Base-by-base conservation (phyloP, 306 rosid genomes). In the Glycine tomentella region DNA sequence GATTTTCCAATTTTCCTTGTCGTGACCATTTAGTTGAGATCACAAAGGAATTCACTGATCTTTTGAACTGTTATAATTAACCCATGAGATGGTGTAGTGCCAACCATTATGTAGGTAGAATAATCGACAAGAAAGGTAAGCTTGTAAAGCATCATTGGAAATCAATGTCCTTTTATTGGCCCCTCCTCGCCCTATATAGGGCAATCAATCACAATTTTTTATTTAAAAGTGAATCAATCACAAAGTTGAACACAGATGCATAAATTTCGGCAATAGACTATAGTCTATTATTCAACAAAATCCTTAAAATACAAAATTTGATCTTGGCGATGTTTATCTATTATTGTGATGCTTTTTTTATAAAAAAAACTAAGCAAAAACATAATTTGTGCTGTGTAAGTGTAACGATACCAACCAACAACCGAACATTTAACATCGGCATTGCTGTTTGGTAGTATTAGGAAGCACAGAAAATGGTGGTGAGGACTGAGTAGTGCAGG, bases 81-180 rank as follows among this genome's bases (percentile, higher is more conserved):
- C 55, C 25, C 44, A 63, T 64, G 50, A 56, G 17, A 34, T 42
- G 20, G 72, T 63, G 17, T 44, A 42, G 36, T 31, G 13, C 4
- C 58, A 58, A 55, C 59, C 69, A 69, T 14, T 34, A 50, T 34
- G 50, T 48, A 6, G 65, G 44, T 38, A 45, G 9, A 10, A 34
- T 14, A 53, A 48, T 53, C 75, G 56, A 66, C 51, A 75, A 68
- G n/a, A 74, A 64, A 74, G 73, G 52, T 31, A 53, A 81, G 46
- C 52, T 66, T 66, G 58, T 17, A 65, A 67, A 58, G 38, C 62
- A 74, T 74, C 5, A 53, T 75, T 75, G 71, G 65, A 44, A 55
- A 45, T 55, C 48, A 65, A 25, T 36, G 42, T 58, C 64, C 62
- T 25, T 25, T 46, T 46, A 34, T 55, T 81, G 53, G 4, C 15